Evolutionary conservation across 2,329 filamentous ascomycete genomes (phyloP), one percentile per base, ranked within the genome.

Genomic region (Aspergillus sp.): DNA sequence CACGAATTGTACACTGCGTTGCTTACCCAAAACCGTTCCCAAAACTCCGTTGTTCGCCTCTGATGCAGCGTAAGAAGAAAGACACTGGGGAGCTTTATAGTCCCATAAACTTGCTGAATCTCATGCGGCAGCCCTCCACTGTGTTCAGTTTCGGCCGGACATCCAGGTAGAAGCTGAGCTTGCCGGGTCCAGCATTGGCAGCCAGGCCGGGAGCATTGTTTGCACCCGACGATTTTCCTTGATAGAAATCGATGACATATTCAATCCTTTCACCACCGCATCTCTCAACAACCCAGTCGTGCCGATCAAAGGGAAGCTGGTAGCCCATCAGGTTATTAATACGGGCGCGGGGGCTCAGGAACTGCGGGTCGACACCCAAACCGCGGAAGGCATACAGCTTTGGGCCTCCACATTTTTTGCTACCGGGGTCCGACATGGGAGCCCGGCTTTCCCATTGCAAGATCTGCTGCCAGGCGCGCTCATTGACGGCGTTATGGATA

Each of bases 401-500:
- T 0, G 95, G 95, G 0, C 93, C 93, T 55, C 86, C 88, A 65
- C 90, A 92, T 65, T 81, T 84, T 80, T 64, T 78, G 87, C 85
- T 84, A 79, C 67, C 90, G 80, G 39, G 80, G 76, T 60, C 85
- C 76, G 78, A 80, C 67, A 68, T 71, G 4, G 76, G 77, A 61
- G 85, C 90, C 0, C 88, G 89, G 47, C 81, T 83, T 78, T 99
- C 95, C 95, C 95, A 99, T 48, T 85, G 81, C 68, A 90, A 86
- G 66, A 99, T 98, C 79, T 98, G 90, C 64, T 86, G 83, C 95
- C 95, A 99, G 0, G 95, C 95, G 44, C 91, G 84, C 84, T 99
- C 95, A 78, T 99, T 99, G 64, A 99, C 95, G 48, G 95, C 95
- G 75, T 99, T 99, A 80, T 99, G 95, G 70, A 98, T 98, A 2